Conservation (phyloP, 2,329 filamentous ascomycete species). For the Dactylella cylindrospora region DNA sequence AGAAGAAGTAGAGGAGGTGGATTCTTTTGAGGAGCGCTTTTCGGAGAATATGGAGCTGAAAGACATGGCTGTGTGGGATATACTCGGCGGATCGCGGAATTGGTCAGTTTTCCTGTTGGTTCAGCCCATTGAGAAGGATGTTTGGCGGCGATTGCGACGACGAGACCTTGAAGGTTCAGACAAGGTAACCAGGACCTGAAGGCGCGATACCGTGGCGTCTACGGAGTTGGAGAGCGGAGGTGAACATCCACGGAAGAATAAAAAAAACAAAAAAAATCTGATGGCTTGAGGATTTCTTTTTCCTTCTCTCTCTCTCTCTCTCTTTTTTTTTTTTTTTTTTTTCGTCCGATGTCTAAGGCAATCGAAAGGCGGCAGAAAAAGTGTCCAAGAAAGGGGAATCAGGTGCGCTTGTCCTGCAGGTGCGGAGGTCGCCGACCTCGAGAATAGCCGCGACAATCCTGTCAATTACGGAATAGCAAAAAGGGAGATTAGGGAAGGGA, state of each 20-base stretch:
- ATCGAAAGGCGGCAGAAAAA: constrained; percentile 24
- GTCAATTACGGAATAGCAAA: constrained; percentile 7
- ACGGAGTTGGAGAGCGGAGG: no score
- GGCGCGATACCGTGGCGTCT: constrained; percentile 3
- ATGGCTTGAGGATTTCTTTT: no score
- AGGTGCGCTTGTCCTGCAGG: constrained; percentile 40
- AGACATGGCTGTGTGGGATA: constrained; percentile 35
- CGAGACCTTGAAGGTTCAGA: constrained; percentile 12
- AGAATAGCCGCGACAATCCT: constrained; percentile 27
- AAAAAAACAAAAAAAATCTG: no score
- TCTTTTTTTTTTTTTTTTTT: constrained; percentile 31
- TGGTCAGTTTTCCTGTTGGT: constrained; percentile 33
- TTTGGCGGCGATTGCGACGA: constrained; percentile 25
- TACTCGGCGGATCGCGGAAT: constrained; percentile 39
- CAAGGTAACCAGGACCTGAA: constrained; percentile 37
- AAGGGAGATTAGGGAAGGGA: neutral
- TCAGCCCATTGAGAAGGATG: constrained; percentile 44
- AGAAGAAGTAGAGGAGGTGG: constrained; percentile 36
- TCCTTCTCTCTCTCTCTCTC: no score
- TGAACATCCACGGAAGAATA: no score
- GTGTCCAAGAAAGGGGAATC: constrained; percentile 39
- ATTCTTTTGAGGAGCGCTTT: constrained; percentile 41
- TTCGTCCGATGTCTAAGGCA: constrained; percentile 37
- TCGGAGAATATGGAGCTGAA: constrained; percentile 44
- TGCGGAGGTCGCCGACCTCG: constrained; percentile 36